Conservation (phyloP, 768 basidiomycete species). For the Mycena haematopus region DNA sequence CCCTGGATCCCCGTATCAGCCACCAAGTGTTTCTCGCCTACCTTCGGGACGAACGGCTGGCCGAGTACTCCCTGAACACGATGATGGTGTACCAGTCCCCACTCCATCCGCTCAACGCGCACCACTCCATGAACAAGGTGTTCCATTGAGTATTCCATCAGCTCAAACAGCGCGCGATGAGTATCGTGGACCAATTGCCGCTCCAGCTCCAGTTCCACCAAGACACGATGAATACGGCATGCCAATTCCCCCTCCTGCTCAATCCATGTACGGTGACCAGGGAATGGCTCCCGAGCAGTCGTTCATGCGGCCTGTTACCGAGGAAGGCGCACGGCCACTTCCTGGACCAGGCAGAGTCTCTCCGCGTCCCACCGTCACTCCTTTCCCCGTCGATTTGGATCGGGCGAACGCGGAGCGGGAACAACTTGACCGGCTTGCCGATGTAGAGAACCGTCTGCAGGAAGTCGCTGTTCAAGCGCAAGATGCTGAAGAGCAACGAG, state of each 20-base stretch:
- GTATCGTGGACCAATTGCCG: neutral
- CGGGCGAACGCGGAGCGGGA: constrained; percentile 56
- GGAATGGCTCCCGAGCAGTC: too few relatives aligned
- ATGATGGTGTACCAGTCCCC: constrained; percentile 2
- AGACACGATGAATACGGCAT: neutral
- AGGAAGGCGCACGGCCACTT: constrained; percentile 17
- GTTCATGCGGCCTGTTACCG: neutral
- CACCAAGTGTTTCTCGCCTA: constrained; percentile 1
- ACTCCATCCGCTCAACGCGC: neutral
- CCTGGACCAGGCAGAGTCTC: constrained; percentile 30
- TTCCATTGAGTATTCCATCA: neutral
- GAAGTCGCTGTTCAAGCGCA: constrained; percentile 55
- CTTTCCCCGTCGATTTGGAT: constrained; percentile 44
- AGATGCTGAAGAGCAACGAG: constrained; percentile 68
- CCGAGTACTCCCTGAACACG: neutral
- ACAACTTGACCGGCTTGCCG: constrained; percentile 62
- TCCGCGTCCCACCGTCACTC: constrained; percentile 43
- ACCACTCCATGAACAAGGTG: neutral
- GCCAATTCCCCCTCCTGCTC: neutral
- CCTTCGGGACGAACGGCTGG: neutral
- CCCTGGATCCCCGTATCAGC: constrained; percentile 1
- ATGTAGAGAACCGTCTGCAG: constrained; percentile 57
- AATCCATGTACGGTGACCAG: constrained; percentile 8
- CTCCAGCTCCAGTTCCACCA: too few relatives aligned
- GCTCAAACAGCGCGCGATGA: neutral